These are phyloP conservation scores for Tephrocybe sp. DNA, from an alignment of 768 basidiomycete species.

Conservation along the genomic window DNA sequence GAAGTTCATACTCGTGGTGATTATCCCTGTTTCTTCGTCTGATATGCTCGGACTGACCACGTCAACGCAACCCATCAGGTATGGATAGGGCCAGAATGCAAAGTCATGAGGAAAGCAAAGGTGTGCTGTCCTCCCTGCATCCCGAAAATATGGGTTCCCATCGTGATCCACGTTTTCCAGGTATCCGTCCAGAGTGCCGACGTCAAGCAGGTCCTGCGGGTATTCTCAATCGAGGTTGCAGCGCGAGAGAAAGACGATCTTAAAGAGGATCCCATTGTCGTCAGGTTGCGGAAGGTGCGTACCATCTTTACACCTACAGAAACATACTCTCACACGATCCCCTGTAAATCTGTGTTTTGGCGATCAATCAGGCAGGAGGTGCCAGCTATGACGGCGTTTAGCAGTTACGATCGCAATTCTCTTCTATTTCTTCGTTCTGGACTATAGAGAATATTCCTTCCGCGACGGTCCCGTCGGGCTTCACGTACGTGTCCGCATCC, in stretches of 20 bases:
- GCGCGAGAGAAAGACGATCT: slow-evolving; percentile 84
- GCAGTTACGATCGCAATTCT: slow-evolving; percentile 11
- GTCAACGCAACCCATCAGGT: slow-evolving; percentile 33
- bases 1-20: slow-evolving; percentile 80
- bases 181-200: slow-evolving; percentile 91
- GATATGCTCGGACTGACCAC: slow-evolving; percentile 18
- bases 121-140: slow-evolving; percentile 35
- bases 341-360: slow-evolving; percentile 16
- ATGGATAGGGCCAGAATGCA: slow-evolving; percentile 82
- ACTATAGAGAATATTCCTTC: slow-evolving; percentile 11
- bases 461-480: slow-evolving; percentile 3
- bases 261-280: slow-evolving; percentile 83
- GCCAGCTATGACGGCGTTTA: slow-evolving; percentile 88
- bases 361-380: slow-evolving; percentile 67
- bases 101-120: slow-evolving; percentile 92
- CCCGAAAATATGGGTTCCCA: slow-evolving; percentile 15
- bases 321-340: slow-evolving; percentile 15
- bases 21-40: slow-evolving; percentile 25
- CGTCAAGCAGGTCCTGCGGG: slow-evolving; percentile 79
- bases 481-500: neutral
- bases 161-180: slow-evolving; percentile 43
- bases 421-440: slow-evolving; percentile 10
- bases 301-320: slow-evolving; percentile 8
- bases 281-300: slow-evolving; percentile 76
- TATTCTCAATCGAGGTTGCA: slow-evolving; percentile 85